Conservation (phyloP, 2,329 filamentous ascomycete genomes). For the Pyricularia pennisetigena region DNA sequence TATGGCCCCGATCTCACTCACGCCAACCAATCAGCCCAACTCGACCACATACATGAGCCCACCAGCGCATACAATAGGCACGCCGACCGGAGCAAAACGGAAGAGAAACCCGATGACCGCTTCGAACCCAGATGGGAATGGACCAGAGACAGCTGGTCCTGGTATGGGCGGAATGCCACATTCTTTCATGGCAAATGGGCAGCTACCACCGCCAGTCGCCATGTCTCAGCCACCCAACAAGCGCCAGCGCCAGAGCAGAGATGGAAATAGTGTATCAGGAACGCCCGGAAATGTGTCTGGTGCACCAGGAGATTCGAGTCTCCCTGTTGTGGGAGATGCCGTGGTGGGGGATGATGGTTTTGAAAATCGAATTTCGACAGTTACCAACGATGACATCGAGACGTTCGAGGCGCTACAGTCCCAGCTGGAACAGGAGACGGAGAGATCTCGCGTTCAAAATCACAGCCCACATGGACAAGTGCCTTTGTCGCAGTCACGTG, state of each 20-base stretch:
- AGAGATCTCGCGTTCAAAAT: conserved; percentile 13
- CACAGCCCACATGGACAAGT: conserved; percentile 1
- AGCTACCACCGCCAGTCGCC: conserved; percentile 10
- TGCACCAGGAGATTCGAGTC: not conserved
- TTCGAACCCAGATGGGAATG: conserved; percentile 3
- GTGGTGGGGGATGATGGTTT: not conserved
- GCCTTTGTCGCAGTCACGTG: not conserved
- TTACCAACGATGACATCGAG: conserved; percentile 12
- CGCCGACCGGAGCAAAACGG: conserved; percentile 16
- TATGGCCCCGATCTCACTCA: conserved; percentile 4
- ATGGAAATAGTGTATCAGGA: conserved; percentile 6
- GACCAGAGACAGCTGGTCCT: not conserved
- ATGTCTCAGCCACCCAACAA: conserved; percentile 22
- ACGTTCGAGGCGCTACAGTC: conserved; percentile 18
- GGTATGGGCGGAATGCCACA: not conserved
- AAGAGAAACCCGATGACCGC: conserved; percentile 18
- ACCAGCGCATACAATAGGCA: conserved; percentile 2
- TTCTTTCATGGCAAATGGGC: conserved; percentile 2
- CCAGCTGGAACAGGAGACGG: conserved; percentile 14
- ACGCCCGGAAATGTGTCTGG: not conserved
- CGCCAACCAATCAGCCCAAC: conserved; percentile 4
- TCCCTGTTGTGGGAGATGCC: not conserved
- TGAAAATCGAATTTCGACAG: conserved; percentile 11
- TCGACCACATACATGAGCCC: conserved; percentile 1
- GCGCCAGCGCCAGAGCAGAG: conserved; percentile 25